Percentiles rank a stretch among this genome's conserved stretches.
These are phyloP conservation scores for Puccinia novopanici DNA, from an alignment of 1,284 basidiomycete species.

Conservation along the genomic window DNA sequence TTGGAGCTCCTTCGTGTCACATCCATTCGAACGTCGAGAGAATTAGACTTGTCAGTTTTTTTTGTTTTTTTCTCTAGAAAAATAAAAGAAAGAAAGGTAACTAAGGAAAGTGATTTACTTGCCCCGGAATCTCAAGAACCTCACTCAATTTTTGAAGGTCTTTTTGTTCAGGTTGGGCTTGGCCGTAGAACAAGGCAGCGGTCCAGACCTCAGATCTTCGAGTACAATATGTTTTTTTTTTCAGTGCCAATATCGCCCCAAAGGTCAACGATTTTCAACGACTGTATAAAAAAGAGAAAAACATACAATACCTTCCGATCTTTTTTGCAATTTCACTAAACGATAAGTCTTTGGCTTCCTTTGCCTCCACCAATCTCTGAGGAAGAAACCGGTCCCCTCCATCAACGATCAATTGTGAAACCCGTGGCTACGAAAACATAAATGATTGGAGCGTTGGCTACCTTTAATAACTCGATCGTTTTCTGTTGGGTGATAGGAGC, in stretches of 20 bases:
- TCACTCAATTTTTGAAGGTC: slow-evolving; percentile 30
- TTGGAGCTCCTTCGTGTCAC: slow-evolving; percentile 5
- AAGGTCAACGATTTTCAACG: not conserved
- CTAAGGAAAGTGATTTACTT: not conserved
- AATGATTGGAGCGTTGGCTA: not conserved
- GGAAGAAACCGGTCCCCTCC: not conserved
- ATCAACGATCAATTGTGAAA: too few species aligned
- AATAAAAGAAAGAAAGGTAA: too few species aligned
- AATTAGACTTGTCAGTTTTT: too few species aligned
- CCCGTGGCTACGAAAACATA: not conserved
- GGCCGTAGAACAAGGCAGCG: slow-evolving; percentile 40
- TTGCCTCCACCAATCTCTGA: slow-evolving; percentile 36
- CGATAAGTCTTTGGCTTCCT: slow-evolving; percentile 25
- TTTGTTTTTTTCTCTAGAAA: too few species aligned
- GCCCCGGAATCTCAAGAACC: slow-evolving; percentile 14
- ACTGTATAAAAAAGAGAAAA: not conserved
- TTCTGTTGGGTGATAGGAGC: not conserved
- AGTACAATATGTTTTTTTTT: too few species aligned
- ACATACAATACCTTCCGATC: slow-evolving; percentile 19
- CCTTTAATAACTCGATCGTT: slow-evolving; percentile 29
- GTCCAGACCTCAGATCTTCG: slow-evolving; percentile 43
- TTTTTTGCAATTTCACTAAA: slow-evolving; percentile 33
- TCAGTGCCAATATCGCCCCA: not conserved
- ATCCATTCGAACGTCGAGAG: not conserved
- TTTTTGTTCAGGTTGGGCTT: slow-evolving; percentile 34